Percentiles rank a stretch among this genome's conserved stretches.
Conservation (phyloP, 805 yeast species). For the Candida bentonensis region DNA sequence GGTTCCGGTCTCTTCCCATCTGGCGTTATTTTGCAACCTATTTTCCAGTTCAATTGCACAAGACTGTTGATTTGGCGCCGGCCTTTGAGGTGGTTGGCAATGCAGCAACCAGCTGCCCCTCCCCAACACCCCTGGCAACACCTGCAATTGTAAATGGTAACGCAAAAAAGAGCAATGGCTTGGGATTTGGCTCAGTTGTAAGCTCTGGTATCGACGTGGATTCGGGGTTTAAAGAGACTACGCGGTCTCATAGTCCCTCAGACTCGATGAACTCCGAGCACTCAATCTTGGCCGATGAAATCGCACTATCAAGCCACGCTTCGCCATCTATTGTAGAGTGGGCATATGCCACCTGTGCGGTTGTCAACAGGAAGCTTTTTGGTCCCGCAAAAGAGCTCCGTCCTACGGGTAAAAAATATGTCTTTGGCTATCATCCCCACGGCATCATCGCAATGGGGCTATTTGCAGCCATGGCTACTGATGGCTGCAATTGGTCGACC, state of each 20-base stretch:
- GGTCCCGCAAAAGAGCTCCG: constrained; percentile 15
- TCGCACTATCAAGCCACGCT: background rate
- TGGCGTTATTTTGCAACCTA: constrained; percentile 67
- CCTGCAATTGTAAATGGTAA: background rate
- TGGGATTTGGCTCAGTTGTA: background rate
- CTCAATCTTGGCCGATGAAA: background rate
- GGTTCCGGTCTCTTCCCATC: constrained; percentile 40
- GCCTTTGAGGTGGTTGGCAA: constrained; percentile 30
- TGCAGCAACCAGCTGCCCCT: too few species aligned
- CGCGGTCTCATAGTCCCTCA: background rate
- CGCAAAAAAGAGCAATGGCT: background rate
- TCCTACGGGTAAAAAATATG: constrained; percentile 35
- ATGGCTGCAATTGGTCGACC: constrained; percentile 55
- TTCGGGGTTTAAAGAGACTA: background rate
- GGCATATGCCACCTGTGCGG: background rate
- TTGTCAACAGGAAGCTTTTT: too few species aligned
- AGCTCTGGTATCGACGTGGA: background rate
- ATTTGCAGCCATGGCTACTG: constrained; percentile 71
- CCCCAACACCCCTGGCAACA: background rate
- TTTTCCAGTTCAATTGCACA: constrained; percentile 65
- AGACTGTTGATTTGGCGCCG: constrained; percentile 57
- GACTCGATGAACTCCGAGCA: background rate
- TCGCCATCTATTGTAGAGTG: background rate
- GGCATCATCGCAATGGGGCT: constrained; percentile 91
- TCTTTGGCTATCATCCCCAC: constrained; percentile 93